Conservation (phyloP, 495 filamentous ascomycete species). For the Annulohypoxylon bovei region DNA sequence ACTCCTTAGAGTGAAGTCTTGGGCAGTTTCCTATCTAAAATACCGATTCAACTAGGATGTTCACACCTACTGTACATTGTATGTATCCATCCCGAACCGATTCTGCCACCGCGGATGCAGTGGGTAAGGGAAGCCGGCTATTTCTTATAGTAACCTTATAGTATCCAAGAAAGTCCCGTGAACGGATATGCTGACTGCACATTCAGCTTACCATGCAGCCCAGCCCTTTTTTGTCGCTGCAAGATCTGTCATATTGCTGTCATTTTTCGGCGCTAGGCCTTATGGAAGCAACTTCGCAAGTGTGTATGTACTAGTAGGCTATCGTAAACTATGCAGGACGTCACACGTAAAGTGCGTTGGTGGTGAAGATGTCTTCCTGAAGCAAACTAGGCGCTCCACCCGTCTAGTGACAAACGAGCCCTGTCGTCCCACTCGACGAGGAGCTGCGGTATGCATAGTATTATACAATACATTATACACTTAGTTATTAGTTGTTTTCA, state of each 20-base stretch:
- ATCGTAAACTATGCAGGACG: slow-evolving; percentile 22
- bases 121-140: slow-evolving; percentile 44
- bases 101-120: slow-evolving; percentile 16
- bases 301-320: slow-evolving; percentile 18
- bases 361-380: slow-evolving; percentile 21
- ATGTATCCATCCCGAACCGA: slow-evolving; percentile 6
- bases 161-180: slow-evolving; percentile 13
- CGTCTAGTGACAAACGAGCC: slow-evolving; percentile 21
- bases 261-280: slow-evolving; percentile 29
- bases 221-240: slow-evolving; percentile 7
- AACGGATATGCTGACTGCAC: slow-evolving; percentile 37
- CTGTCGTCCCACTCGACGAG: slow-evolving; percentile 19
- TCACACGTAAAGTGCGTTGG: slow-evolving; percentile 9
- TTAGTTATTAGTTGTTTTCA: no score
- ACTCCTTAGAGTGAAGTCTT: slow-evolving; percentile 19
- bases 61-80: background rate
- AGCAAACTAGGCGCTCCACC: slow-evolving; percentile 33
- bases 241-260: slow-evolving; percentile 31
- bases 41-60: slow-evolving; percentile 17
- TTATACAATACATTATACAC: background rate
- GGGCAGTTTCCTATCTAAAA: slow-evolving; percentile 18
- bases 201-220: slow-evolving; percentile 28
- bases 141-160: slow-evolving; percentile 24
- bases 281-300: background rate
- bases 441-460: slow-evolving; percentile 8